Conservation (phyloP, 768 basidiomycete genomes). For the Solioccasus polychromus region DNA sequence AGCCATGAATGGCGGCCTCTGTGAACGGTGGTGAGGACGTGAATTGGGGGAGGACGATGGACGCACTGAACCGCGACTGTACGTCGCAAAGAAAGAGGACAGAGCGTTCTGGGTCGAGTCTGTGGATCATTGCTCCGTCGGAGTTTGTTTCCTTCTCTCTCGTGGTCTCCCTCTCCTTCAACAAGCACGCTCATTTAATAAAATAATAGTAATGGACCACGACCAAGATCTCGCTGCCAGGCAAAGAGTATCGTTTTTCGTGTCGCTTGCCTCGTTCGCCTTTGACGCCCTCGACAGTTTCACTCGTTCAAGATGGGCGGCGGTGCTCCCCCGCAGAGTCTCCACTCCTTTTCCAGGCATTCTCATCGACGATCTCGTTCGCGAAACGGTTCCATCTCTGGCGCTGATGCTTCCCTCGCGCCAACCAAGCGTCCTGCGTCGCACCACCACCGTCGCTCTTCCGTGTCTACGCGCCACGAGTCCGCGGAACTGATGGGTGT, state of each 20-base stretch:
- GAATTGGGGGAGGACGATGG: background rate
- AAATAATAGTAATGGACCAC: slow-evolving; percentile 37
- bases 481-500: slow-evolving; percentile 91
- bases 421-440: slow-evolving; percentile 60
- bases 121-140: slow-evolving; percentile 18
- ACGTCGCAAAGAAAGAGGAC: slow-evolving; percentile 84
- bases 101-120: slow-evolving; percentile 37
- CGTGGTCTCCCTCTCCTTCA: slow-evolving; percentile 21
- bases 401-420: slow-evolving; percentile 25
- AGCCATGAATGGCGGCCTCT: slow-evolving; percentile 62
- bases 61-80: slow-evolving; percentile 70
- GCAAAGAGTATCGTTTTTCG: slow-evolving; percentile 37
- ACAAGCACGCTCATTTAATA: slow-evolving; percentile 25
- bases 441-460: slow-evolving; percentile 81
- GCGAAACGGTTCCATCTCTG: slow-evolving; percentile 57
- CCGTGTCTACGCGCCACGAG: slow-evolving; percentile 86
- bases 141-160: slow-evolving; percentile 6
- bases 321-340: slow-evolving; percentile 33
- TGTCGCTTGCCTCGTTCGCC: background rate
- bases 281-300: slow-evolving; percentile 45
- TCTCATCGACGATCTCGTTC: slow-evolving; percentile 55
- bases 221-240: slow-evolving; percentile 37
- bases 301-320: slow-evolving; percentile 70
- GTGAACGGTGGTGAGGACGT: slow-evolving; percentile 8
- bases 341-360: slow-evolving; percentile 34